Evolutionary conservation across 805 yeast genomes (phyloP).

Genomic region (Hanseniaspora jakobsenii): DNA sequence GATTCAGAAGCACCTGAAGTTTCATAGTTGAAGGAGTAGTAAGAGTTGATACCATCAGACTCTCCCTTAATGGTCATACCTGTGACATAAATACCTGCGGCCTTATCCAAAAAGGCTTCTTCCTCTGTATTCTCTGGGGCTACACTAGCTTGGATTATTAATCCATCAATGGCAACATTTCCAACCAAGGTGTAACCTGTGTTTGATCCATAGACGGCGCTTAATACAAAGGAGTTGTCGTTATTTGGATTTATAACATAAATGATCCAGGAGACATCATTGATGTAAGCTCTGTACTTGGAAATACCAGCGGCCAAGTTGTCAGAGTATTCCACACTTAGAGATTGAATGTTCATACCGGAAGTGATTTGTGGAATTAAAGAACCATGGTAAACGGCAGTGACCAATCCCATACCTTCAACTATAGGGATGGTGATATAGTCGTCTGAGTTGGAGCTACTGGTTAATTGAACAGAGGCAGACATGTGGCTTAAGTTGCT

Average conservation of each 20-base stretch:
- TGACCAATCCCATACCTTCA: slow-evolving; percentile 49
- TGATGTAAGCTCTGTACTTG: slow-evolving; percentile 44
- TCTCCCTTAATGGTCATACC: slow-evolving; percentile 39
- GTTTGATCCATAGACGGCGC: slow-evolving; percentile 27
- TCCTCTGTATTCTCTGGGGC: slow-evolving; percentile 31
- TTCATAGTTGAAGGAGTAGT: slow-evolving; percentile 38
- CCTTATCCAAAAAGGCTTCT: slow-evolving; percentile 42
- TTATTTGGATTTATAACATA: slow-evolving; percentile 34
- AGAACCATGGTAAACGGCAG: slow-evolving; percentile 39
- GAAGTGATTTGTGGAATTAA: slow-evolving; percentile 37
- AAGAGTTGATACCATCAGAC: slow-evolving; percentile 35
- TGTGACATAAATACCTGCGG: slow-evolving; percentile 58
- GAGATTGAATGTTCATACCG: slow-evolving; percentile 34
- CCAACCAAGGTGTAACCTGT: slow-evolving; percentile 30
- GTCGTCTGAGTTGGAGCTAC: slow-evolving; percentile 25
- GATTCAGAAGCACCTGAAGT: slow-evolving; percentile 40
- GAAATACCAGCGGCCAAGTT: slow-evolving; percentile 30
- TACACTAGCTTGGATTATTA: slow-evolving; percentile 41
- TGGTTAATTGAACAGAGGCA: slow-evolving; percentile 33
- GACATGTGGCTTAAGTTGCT: slow-evolving; percentile 41
- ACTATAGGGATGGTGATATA: slow-evolving; percentile 40
- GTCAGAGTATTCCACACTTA: slow-evolving; percentile 29
- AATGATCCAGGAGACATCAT: slow-evolving; percentile 40
- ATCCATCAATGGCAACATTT: slow-evolving; percentile 28
- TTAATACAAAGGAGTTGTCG: slow-evolving; percentile 17